Conservation (phyloP, 441 rosid genomes). For the Brassica balearica region DNA sequence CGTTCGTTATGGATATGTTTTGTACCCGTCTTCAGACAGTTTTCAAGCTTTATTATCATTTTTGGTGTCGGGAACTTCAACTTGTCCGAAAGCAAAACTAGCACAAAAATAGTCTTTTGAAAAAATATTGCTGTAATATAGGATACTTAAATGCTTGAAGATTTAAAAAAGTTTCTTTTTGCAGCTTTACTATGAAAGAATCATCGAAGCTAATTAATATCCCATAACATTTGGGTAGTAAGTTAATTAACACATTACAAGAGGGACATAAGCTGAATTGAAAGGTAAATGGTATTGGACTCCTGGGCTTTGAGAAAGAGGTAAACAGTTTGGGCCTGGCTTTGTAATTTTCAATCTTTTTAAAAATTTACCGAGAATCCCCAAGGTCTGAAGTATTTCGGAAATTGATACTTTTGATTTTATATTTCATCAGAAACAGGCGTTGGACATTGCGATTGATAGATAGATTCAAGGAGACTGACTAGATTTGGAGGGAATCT, state of each 20-base stretch:
- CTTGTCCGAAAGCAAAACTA: background rate
- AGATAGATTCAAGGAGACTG: no score
- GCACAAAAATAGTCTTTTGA: background rate
- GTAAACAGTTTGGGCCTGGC: background rate
- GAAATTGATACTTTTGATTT: background rate
- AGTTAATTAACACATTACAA: background rate
- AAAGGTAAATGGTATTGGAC: background rate
- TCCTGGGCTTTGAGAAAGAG: background rate
- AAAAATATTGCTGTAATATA: no score
- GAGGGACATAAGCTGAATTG: background rate
- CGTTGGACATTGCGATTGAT: background rate
- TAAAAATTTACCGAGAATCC: background rate
- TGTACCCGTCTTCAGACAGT: conserved; percentile 8
- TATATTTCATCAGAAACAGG: background rate
- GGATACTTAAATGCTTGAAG: no score
- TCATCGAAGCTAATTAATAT: background rate
- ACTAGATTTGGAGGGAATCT: no score
- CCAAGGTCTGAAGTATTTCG: background rate
- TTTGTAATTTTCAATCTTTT: background rate
- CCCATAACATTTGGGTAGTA: background rate
- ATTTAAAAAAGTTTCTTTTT: no score
- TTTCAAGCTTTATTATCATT: background rate
- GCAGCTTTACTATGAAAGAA: no score
- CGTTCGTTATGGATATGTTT: conserved; percentile 10
- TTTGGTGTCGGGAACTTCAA: background rate